A percentile compares a stretch with the other conserved stretches of the same genome.
These are phyloP conservation scores for Lactifluus piperatus DNA, from an alignment of 768 basidiomycete species.

Conservation along the genomic window DNA sequence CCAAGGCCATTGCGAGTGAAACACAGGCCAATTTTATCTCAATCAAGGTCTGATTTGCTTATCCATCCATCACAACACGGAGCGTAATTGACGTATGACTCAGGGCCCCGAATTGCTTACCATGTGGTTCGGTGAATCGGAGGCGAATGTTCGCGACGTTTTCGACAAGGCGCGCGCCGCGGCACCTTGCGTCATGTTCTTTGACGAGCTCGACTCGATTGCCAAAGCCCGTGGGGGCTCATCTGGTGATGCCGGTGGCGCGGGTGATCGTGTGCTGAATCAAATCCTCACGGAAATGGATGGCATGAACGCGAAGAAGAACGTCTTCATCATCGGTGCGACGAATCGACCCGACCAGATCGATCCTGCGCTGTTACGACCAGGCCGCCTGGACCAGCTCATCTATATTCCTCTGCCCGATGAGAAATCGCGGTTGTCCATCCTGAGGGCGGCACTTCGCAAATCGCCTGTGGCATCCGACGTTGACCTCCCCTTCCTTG, in stretches of 20 bases:
- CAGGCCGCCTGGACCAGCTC: constrained; percentile 97
- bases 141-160: constrained; percentile 98
- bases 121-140: constrained; percentile 99
- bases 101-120: constrained; percentile 94
- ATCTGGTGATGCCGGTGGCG: constrained; percentile 87
- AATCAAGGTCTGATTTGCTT: constrained; percentile 63
- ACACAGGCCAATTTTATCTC: constrained; percentile 99
- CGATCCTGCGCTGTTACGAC: constrained; percentile 86
- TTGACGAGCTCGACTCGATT: constrained; percentile 98
- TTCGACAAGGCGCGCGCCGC: constrained; percentile 99
- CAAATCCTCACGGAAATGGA: constrained; percentile 98
- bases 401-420: constrained; percentile 99
- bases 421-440: constrained; percentile 83
- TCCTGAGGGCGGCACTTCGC: constrained; percentile 85
- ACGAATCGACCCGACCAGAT: constrained; percentile 97
- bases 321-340: constrained; percentile 96
- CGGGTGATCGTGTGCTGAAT: constrained; percentile 96
- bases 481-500: constrained; percentile 79
- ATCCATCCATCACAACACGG: not conserved
- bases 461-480: constrained; percentile 80
- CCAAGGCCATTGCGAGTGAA: constrained; percentile 99
- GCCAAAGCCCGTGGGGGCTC: constrained; percentile 91
- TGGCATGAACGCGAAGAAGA: constrained; percentile 98
- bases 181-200: constrained; percentile 99
- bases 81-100: constrained; percentile 15